Evolutionary conservation across 257 asterid genomes (phyloP).

Genomic region (Jaltomata sinuosa): DNA sequence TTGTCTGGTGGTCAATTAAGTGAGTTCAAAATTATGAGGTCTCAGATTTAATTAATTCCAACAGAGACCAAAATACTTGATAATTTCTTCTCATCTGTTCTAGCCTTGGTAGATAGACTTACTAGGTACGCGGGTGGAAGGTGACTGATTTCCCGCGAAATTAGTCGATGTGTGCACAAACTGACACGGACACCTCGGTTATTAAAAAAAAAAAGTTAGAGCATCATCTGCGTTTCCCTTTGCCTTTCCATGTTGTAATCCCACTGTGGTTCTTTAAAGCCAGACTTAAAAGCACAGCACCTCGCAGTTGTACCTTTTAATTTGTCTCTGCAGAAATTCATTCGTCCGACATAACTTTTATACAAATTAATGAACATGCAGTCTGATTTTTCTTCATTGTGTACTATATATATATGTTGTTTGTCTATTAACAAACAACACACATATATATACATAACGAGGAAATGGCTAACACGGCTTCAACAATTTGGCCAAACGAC

Average conservation of each 20-base stretch:
- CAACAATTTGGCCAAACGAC: constrained; percentile 17
- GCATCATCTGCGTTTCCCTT: background rate
- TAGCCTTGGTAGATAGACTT: background rate
- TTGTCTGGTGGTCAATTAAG: background rate
- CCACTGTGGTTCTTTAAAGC: constrained; percentile 1
- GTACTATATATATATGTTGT: background rate
- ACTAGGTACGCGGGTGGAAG: no score
- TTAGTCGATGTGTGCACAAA: background rate
- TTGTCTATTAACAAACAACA: background rate
- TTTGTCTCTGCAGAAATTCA: background rate
- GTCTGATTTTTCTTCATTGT: background rate
- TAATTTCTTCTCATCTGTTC: background rate
- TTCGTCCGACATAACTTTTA: background rate
- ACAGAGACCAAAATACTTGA: accelerated
- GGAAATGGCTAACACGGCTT: constrained; percentile 16
- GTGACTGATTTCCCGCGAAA: accelerated
- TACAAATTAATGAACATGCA: background rate
- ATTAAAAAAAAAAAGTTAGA: background rate
- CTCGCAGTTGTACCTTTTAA: background rate
- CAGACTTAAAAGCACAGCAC: background rate
- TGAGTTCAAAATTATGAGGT: background rate
- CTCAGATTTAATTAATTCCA: background rate
- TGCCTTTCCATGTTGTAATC: constrained; percentile 18
- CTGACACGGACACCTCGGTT: background rate
- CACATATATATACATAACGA: background rate